Percentiles rank a stretch among this genome's conserved stretches.
These are phyloP conservation scores for Catharanthus roseus DNA, from an alignment of 257 asterid species.

Conservation along the genomic window DNA sequence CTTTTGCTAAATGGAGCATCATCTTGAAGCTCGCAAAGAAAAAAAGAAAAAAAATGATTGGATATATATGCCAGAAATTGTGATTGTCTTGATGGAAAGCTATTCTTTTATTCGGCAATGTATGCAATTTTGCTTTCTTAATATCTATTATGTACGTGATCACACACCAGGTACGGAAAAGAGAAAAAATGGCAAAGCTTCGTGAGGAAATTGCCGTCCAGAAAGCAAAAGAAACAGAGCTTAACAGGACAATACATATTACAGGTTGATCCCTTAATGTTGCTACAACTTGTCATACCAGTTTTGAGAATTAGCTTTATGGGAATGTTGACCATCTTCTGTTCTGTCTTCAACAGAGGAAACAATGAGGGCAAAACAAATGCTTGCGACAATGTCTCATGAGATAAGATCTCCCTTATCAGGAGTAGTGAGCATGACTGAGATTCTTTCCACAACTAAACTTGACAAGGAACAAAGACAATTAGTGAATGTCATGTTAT, in stretches of 20 bases:
- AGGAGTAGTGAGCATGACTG: slow-evolving; percentile 91
- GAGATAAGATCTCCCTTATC: slow-evolving; percentile 93
- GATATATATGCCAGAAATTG: not conserved
- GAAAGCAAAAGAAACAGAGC: slow-evolving; percentile 90
- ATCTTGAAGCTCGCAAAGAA: not conserved
- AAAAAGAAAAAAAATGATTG: not conserved
- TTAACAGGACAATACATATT: slow-evolving; percentile 79
- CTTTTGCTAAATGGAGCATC: not conserved
- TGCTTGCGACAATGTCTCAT: slow-evolving; percentile 96
- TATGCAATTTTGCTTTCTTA: not conserved
- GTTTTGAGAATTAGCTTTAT: not conserved
- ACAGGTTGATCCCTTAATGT: slow-evolving; percentile 43
- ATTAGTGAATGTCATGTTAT: slow-evolving; percentile 41
- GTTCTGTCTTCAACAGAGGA: slow-evolving; percentile 49
- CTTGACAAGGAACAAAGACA: slow-evolving; percentile 78
- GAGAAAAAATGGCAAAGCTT: slow-evolving; percentile 83
- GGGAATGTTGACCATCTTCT: slow-evolving; percentile 12
- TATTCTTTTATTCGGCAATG: not conserved
- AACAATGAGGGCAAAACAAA: slow-evolving; percentile 90
- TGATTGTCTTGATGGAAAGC: not conserved
- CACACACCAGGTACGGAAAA: slow-evolving; percentile 52
- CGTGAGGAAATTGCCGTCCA: slow-evolving; percentile 93
- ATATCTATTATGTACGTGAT: not conserved
- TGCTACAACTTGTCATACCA: slow-evolving; percentile 1
- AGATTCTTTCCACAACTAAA: slow-evolving; percentile 70